These are phyloP conservation scores for Lyophyllum semitale DNA, from an alignment of 768 basidiomycete genomes.

Conservation along the genomic window DNA sequence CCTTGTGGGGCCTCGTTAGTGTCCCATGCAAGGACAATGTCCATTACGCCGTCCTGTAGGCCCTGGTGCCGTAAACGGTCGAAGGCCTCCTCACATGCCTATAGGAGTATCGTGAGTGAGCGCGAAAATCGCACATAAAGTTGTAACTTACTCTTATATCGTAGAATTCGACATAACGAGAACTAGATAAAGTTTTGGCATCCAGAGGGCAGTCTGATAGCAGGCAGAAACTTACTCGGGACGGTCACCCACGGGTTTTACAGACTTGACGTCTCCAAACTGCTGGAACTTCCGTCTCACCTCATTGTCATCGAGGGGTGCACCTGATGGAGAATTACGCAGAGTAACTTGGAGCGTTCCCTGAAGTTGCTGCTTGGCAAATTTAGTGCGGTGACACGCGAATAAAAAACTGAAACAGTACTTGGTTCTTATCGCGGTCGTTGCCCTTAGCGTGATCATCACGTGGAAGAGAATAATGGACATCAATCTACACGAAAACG, in stretches of 20 bases:
- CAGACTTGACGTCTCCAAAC: conserved; percentile 87
- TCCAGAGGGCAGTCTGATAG: not conserved
- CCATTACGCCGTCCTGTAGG: conserved; percentile 84
- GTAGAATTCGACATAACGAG: conserved; percentile 91
- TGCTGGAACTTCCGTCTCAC: conserved; percentile 84
- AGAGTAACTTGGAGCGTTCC: conserved; percentile 83
- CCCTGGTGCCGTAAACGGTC: conserved; percentile 81
- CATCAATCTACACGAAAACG: conserved; percentile 76
- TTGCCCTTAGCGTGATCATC: conserved; percentile 74
- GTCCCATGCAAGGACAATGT: conserved; percentile 88
- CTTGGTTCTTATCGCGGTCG: conserved; percentile 84
- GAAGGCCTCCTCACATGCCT: conserved; percentile 80
- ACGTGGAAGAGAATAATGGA: conserved; percentile 94
- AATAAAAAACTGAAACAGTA: conserved; percentile 27
- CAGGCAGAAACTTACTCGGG: conserved; percentile 46
- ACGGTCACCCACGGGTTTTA: conserved; percentile 66
- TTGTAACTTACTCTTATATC: conserved; percentile 71
- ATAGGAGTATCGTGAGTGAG: not conserved
- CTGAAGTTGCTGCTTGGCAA: conserved; percentile 61
- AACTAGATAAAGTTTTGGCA: conserved; percentile 44
- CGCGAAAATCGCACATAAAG: conserved; percentile 5
- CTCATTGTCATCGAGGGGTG: conserved; percentile 81
- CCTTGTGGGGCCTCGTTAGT: conserved; percentile 48
- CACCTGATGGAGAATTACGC: conserved; percentile 66
- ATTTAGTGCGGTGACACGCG: not conserved